Conservation (phyloP, 257 asterid genomes). For the Echites panduratus region DNA sequence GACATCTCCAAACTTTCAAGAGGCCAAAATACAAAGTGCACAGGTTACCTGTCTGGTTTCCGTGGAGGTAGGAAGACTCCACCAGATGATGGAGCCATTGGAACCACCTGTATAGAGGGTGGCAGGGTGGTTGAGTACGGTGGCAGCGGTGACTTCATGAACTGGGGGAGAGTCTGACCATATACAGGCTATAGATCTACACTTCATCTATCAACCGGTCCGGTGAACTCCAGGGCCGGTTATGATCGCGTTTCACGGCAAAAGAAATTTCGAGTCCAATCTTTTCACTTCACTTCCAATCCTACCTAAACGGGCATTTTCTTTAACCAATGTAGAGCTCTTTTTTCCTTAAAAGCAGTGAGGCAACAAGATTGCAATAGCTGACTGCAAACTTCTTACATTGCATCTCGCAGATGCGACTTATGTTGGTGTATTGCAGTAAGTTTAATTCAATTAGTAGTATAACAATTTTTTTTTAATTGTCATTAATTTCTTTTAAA, state of each 20-base stretch:
- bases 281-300: background rate
- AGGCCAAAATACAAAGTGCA: background rate
- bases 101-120: slow-evolving; percentile 96
- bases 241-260: background rate
- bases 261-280: background rate
- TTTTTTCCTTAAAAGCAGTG: too few relatives aligned
- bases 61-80: slow-evolving; percentile 55
- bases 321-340: too few relatives aligned
- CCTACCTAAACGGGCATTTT: background rate
- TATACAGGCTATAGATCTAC: slow-evolving; percentile 88
- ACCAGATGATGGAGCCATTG: slow-evolving; percentile 98
- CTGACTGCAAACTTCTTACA: too few relatives aligned
- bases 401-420: too few relatives aligned
- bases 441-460: too few relatives aligned
- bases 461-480: too few relatives aligned
- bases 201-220: slow-evolving; percentile 58
- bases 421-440: too few relatives aligned
- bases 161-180: slow-evolving; percentile 90
- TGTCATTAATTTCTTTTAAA: too few relatives aligned
- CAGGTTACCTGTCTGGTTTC: slow-evolving; percentile 21
- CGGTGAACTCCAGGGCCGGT: slow-evolving; percentile 19
- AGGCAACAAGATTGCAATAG: too few relatives aligned
- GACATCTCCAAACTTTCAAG: slow-evolving; percentile 1
- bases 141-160: slow-evolving; percentile 79
- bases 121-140: slow-evolving; percentile 60